A percentile compares a stretch with the other conserved stretches of the same genome.
phyloP scores from a whole-genome alignment of 345 rosid genomes.

The Aegle marmelos region DNA sequence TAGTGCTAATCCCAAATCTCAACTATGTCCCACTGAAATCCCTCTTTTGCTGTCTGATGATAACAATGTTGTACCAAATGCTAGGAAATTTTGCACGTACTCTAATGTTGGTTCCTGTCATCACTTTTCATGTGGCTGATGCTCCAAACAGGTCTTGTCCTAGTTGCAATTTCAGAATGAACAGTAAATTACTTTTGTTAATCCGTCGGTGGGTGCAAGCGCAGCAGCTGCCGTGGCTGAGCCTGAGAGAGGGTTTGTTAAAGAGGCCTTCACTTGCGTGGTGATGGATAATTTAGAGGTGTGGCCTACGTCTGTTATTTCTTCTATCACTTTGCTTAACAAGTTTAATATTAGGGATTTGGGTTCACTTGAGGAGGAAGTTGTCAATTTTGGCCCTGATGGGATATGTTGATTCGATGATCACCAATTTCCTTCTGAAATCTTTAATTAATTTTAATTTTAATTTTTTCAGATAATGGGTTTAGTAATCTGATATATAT shows the following conservation, averaged over 20 bases:
- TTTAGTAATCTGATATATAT: no score
- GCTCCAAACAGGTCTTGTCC: neutral
- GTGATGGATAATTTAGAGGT: slow-evolving; percentile 32
- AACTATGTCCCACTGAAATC: neutral
- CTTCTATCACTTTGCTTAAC: slow-evolving; percentile 13
- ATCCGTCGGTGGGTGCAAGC: neutral
- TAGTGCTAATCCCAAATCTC: neutral
- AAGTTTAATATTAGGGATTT: slow-evolving; percentile 21
- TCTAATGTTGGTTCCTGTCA: rapidly evolving
- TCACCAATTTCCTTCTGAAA: no score
- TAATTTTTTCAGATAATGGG: no score
- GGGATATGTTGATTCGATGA: no score
- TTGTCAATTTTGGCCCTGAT: neutral
- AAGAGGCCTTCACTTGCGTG: slow-evolving; percentile 25
- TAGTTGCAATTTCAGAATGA: neutral
- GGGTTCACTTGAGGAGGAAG: slow-evolving; percentile 15
- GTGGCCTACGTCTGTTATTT: slow-evolving; percentile 21
- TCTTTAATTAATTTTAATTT: no score
- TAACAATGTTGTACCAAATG: neutral
- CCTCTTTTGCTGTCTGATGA: neutral
- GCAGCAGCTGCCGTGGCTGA: neutral
- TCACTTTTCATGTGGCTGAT: neutral
- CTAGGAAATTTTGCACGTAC: neutral
- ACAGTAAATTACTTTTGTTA: neutral
- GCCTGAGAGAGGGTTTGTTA: slow-evolving; percentile 22